phyloP scores from a whole-genome alignment of 2,329 filamentous ascomycete genomes.

The Nothopassalora personata region DNA sequence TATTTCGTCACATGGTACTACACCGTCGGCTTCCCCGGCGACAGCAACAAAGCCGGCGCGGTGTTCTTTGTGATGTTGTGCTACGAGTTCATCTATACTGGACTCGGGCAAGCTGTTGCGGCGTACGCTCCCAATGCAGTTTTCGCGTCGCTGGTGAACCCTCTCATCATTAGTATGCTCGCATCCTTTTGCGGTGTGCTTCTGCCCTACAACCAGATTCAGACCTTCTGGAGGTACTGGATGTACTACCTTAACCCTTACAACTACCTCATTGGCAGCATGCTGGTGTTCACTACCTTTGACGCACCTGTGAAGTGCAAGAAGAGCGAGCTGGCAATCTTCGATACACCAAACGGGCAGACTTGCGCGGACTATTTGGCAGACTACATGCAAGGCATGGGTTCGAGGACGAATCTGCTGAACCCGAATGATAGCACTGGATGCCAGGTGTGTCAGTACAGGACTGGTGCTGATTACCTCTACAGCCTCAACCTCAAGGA shows the following conservation, averaged over 20 bases:
- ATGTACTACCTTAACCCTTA: conserved; percentile 39
- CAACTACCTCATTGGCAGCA: conserved; percentile 39
- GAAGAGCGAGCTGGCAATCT: conserved; percentile 34
- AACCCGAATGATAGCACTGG: conserved; percentile 54
- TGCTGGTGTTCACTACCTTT: conserved; percentile 39
- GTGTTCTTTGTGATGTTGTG: conserved; percentile 43
- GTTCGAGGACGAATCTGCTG: conserved; percentile 45
- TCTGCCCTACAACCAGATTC: conserved; percentile 32
- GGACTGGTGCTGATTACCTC: conserved; percentile 55
- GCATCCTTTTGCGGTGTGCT: conserved; percentile 35
- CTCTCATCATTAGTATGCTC: conserved; percentile 30
- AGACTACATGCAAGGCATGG: conserved; percentile 47
- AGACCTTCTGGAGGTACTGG: conserved; percentile 38
- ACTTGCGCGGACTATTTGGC: conserved; percentile 57
- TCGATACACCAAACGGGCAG: conserved; percentile 47
- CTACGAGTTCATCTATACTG: conserved; percentile 53
- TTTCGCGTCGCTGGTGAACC: conserved; percentile 45
- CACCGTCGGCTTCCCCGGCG: conserved; percentile 39
- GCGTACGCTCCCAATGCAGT: conserved; percentile 41
- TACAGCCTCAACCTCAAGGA: conserved; percentile 54
- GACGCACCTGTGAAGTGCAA: conserved; percentile 38
- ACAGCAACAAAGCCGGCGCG: conserved; percentile 46
- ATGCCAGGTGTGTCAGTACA: conserved; percentile 60
- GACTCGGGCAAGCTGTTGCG: conserved; percentile 53
- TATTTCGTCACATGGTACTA: conserved; percentile 40